These are phyloP conservation scores for Pythium sukuiense DNA, from an alignment of 352 stramenopile genomes.

Conservation along the genomic window DNA sequence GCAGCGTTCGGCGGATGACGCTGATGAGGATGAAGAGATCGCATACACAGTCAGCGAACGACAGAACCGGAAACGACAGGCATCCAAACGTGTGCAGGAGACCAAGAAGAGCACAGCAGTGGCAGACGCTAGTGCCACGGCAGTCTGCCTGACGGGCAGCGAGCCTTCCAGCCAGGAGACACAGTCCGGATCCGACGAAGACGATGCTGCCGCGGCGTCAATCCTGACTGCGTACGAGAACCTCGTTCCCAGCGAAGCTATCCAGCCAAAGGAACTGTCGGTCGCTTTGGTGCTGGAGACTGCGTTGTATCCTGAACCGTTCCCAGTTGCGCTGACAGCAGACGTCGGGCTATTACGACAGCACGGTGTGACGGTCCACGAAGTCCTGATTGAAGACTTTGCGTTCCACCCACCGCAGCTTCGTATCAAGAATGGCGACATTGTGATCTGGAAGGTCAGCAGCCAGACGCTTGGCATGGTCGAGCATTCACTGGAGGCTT, in stretches of 20 bases:
- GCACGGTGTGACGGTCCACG: conserved; percentile 26
- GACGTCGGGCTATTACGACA: not conserved
- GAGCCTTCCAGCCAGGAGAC: conserved; percentile 72
- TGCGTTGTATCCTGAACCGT: conserved; percentile 29
- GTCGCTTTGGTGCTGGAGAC: not conserved
- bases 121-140: not conserved
- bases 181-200: conserved; percentile 59
- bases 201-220: conserved; percentile 36
- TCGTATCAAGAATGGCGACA: conserved; percentile 30
- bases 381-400: conserved; percentile 43
- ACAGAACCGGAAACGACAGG: conserved; percentile 40
- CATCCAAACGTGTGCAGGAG: conserved; percentile 22
- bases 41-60: conserved; percentile 44
- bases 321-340: conserved; percentile 26
- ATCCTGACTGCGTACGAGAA: conserved; percentile 28
- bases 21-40: conserved; percentile 41
- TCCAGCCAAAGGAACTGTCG: conserved; percentile 15
- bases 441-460: conserved; percentile 46
- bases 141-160: not conserved
- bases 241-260: conserved; percentile 10
- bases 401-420: conserved; percentile 34
- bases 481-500: conserved; percentile 40
- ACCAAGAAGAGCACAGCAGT: conserved; percentile 17
- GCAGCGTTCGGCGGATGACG: conserved; percentile 13
- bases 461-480: conserved; percentile 35